phyloP scores from a whole-genome alignment of 192 early-diverging fungal species.

The Entophlyctis luteolus region DNA sequence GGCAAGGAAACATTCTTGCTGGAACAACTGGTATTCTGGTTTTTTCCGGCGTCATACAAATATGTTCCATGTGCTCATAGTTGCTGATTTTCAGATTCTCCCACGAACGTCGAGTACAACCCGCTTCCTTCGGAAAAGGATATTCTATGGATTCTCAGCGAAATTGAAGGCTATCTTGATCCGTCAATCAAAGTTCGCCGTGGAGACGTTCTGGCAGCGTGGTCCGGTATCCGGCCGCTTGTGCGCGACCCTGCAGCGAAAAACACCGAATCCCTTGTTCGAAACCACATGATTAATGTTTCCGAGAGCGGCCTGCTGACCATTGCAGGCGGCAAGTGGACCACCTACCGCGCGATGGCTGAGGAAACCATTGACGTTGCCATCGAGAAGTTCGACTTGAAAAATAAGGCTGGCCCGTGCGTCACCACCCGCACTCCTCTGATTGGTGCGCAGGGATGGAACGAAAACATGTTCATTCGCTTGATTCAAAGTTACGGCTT shows the following conservation, averaged over 20 bases:
- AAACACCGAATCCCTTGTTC: conserved; percentile 87
- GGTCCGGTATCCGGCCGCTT: conserved; percentile 94
- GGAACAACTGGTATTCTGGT: conserved; percentile 69
- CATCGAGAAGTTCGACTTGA: conserved; percentile 60
- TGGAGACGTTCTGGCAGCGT: conserved; percentile 94
- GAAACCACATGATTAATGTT: conserved; percentile 96
- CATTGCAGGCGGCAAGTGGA: conserved; percentile 98
- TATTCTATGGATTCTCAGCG: conserved; percentile 90
- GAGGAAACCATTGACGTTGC: conserved; percentile 89
- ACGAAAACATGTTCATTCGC: conserved; percentile 90
- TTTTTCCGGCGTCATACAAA: neutral
- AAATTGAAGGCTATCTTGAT: conserved; percentile 86
- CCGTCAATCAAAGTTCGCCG: conserved; percentile 89
- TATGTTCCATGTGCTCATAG: no score
- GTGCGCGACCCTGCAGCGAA: conserved; percentile 92
- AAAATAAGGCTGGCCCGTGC: conserved; percentile 54
- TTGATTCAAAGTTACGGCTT: conserved; percentile 93
- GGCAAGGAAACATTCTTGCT: conserved; percentile 93
- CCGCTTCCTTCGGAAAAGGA: conserved; percentile 89
- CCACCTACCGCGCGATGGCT: conserved; percentile 96
- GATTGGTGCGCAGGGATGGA: conserved; percentile 84
- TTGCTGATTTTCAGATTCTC: no score
- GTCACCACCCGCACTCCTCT: conserved; percentile 71
- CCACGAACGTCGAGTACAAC: conserved; percentile 75
- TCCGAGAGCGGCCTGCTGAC: conserved; percentile 77